phyloP scores from a whole-genome alignment of 495 filamentous ascomycete genomes.

The Talaromyces liani region DNA sequence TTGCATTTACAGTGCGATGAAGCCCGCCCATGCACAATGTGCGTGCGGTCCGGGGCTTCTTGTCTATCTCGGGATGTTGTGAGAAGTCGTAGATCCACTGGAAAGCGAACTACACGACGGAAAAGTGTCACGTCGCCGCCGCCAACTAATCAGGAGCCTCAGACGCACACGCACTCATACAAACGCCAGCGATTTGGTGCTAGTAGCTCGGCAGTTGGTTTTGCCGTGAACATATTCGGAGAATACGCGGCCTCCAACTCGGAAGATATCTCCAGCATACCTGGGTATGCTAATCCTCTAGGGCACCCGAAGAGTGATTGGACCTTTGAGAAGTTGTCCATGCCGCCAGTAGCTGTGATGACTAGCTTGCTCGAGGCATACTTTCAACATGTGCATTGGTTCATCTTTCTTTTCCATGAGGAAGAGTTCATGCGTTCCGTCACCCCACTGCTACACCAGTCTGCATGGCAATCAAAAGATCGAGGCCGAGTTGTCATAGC shows the following conservation, averaged over 20 bases:
- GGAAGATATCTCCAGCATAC: constrained; percentile 3
- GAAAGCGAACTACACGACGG: not conserved
- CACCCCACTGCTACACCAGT: not conserved
- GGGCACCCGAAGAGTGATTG: not conserved
- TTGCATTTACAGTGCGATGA: not conserved
- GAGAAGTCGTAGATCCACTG: not conserved
- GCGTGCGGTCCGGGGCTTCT: not conserved
- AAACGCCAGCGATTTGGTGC: not conserved
- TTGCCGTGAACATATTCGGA: constrained; percentile 3
- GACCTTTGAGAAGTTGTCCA: not conserved
- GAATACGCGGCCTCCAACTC: constrained; percentile 2
- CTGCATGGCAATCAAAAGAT: not conserved
- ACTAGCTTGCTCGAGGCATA: not conserved
- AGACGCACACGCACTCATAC: not conserved
- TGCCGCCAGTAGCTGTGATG: not conserved
- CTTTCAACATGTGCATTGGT: not conserved
- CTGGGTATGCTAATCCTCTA: not conserved
- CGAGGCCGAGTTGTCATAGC: not conserved
- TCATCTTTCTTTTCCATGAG: not conserved
- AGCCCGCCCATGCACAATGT: constrained; percentile 3
- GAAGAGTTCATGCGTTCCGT: not conserved
- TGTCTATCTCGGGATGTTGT: not conserved
- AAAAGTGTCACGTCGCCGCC: not conserved
- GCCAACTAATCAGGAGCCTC: not conserved
- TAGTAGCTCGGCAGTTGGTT: not conserved